Percentiles rank a stretch among this genome's conserved stretches.
Conservation (phyloP, 1,284 basidiomycete species). For the Peniophora sp. region DNA sequence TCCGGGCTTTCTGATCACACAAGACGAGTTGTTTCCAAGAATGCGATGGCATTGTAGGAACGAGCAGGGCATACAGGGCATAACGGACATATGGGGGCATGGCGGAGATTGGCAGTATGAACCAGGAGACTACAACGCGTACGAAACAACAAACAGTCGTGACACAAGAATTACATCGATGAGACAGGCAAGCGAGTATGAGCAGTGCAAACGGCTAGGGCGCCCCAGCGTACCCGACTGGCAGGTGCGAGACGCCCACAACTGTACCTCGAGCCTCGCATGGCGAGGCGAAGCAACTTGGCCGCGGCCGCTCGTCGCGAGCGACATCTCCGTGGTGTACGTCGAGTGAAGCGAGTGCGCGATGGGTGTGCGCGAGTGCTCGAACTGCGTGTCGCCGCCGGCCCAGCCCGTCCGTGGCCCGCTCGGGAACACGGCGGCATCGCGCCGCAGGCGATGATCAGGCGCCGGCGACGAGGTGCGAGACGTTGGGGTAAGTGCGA, state of each 20-base stretch:
- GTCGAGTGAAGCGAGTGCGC: background rate
- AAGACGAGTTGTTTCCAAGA: background rate
- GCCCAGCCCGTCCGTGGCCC: conserved; percentile 5
- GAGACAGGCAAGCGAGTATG: background rate
- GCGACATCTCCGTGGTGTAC: background rate
- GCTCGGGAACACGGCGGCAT: conserved; percentile 1
- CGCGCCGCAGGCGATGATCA: conserved; percentile 20
- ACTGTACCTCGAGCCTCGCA: conserved; percentile 4
- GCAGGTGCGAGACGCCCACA: conserved; percentile 11
- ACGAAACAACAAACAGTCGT: background rate
- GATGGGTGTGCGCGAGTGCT: background rate
- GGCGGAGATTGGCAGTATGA: background rate
- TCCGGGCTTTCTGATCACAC: background rate
- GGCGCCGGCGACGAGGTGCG: conserved; percentile 14
- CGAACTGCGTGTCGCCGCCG: background rate
- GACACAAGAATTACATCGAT: background rate
- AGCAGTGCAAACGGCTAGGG: conserved; percentile 1
- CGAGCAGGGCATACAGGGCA: conserved; percentile 1
- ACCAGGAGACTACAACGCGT: background rate
- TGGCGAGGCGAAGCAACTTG: conserved; percentile 1
- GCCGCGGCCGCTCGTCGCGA: background rate
- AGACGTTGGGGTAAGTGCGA: background rate
- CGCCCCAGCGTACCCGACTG: conserved; percentile 11
- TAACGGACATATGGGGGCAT: conserved; percentile 3
- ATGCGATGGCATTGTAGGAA: background rate